Evolutionary conservation across 495 filamentous ascomycete genomes (phyloP), one percentile per base, ranked within the genome.

Genomic region (Aspergillus olivimuriae): DNA sequence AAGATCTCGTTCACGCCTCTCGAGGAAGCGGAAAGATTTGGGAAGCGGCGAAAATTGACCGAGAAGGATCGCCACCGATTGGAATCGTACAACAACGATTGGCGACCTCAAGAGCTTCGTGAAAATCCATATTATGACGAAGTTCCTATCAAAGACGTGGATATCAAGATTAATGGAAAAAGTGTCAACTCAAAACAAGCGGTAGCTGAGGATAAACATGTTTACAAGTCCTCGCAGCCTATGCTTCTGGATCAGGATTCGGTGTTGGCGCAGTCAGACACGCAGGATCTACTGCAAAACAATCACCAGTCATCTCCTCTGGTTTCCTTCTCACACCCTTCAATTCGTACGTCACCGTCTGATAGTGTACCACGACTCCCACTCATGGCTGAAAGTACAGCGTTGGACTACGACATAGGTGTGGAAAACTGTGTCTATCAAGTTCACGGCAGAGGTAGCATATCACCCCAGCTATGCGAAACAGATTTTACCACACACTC

Each of bases 31-130:
- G 59, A 55, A 38, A 50, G 46, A 16, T 65, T 71, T 52, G 68
- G 66, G 3, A 69, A 63, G 47, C 51, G 68, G 39, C 48, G 68
- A 14, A 64, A 47, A 52, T 34, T 71, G 21, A 67, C 62, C n/a
- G 57, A 61, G 4, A 26, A 34, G 0, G 64, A 71, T 28, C 51
- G 52, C 15, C 47, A 46, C 22, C 55, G 62, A 23, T 42, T 65
- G 39, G 54, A 49, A n/a, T 37, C 43, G 28, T 24, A 50, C 17
- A 8, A 39, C 6, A 26, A 32, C 26, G 19, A 21, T 14, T n/a
- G n/a, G n/a, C n/a, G n/a, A n/a, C n/a, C n/a, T n/a, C n/a, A n/a
- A n/a, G n/a, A n/a, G n/a, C 24, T 28, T 11, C 31, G 20, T n/a
- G 33, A 23, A 4, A 11, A 39, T 4, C n/a, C 40, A 19, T 34